Conservation (phyloP, 441 rosid genomes). For the Aquilaria agallochum region DNA sequence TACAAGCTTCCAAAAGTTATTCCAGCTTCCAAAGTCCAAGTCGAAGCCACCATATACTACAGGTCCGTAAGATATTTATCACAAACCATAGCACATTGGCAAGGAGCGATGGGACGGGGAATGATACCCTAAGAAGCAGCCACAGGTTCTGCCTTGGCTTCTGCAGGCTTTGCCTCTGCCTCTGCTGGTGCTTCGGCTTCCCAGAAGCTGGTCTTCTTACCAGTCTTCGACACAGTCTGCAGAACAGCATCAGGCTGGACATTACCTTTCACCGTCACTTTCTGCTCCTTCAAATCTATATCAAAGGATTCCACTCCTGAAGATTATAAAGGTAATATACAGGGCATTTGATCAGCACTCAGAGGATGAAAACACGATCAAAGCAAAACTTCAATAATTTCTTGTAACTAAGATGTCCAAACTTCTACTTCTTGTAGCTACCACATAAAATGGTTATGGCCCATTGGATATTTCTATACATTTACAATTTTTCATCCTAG, state of each 20-base stretch:
- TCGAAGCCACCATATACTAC: not conserved
- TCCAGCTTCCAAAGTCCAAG: not conserved
- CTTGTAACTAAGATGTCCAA: too few relatives aligned
- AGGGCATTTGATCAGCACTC: too few relatives aligned
- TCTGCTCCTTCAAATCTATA: conserved; percentile 76
- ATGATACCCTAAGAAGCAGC: conserved; percentile 22
- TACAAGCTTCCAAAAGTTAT: not conserved
- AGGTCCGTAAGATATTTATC: conserved; percentile 3
- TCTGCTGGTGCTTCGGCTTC: conserved; percentile 38
- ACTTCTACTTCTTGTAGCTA: too few relatives aligned
- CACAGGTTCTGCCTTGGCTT: conserved; percentile 19
- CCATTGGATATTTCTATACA: too few relatives aligned
- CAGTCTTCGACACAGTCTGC: conserved; percentile 79
- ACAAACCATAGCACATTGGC: conserved; percentile 5
- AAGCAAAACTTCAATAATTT: too few relatives aligned
- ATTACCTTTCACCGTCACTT: conserved; percentile 84
- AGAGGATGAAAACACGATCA: too few relatives aligned
- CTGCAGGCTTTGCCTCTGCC: conserved; percentile 27
- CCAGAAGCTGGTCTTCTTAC: conserved; percentile 86
- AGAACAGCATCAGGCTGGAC: conserved; percentile 80
- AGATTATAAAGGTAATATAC: not conserved
- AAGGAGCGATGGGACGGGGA: not conserved
- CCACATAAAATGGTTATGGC: too few relatives aligned
- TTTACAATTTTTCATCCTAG: too few relatives aligned
- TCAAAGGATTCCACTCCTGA: conserved; percentile 80